A percentile compares a stretch with the other conserved stretches of the same genome.
phyloP scores from a whole-genome alignment of 2,329 filamentous ascomycete species.

The Pestalotiopsis sp. region DNA sequence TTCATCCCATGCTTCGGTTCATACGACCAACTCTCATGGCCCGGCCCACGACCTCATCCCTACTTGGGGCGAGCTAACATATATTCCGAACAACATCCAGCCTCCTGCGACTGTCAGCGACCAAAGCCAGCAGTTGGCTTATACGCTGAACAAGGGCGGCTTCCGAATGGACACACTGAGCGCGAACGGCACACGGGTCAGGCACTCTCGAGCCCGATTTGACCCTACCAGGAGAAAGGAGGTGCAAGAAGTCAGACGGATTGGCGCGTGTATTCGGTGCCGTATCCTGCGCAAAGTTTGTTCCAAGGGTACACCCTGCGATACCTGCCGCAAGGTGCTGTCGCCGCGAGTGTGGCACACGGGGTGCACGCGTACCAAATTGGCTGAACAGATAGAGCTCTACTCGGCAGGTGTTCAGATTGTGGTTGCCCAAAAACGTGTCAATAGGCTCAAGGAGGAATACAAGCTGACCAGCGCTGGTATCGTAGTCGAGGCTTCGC shows the following conservation, averaged over 20 bases:
- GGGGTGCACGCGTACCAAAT: conserved; percentile 63
- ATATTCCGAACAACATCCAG: conserved; percentile 31
- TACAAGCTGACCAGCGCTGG: conserved; percentile 52
- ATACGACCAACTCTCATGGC: neutral
- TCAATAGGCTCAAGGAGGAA: conserved; percentile 56
- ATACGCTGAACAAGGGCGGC: conserved; percentile 45
- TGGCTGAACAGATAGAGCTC: conserved; percentile 63
- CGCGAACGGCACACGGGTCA: conserved; percentile 48
- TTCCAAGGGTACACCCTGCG: conserved; percentile 64
- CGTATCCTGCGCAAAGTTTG: conserved; percentile 69
- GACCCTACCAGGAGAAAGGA: conserved; percentile 62
- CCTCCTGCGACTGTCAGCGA: conserved; percentile 32
- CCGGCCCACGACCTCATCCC: conserved; percentile 18
- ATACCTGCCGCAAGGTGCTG: conserved; percentile 65
- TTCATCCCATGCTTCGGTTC: neutral
- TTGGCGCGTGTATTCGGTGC: conserved; percentile 68
- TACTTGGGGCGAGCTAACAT: conserved; percentile 34
- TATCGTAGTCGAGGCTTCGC: conserved; percentile 57
- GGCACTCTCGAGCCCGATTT: conserved; percentile 60
- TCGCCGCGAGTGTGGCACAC: conserved; percentile 67
- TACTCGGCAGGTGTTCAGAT: conserved; percentile 67
- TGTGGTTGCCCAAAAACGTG: conserved; percentile 61
- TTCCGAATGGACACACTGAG: conserved; percentile 54
- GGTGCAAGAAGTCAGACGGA: conserved; percentile 66
- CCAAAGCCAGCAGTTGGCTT: conserved; percentile 28